A percentile compares a stretch with the other conserved stretches of the same genome.
phyloP scores from a whole-genome alignment of 2,329 filamentous ascomycete species.

The Trichoderma arundinaceum region DNA sequence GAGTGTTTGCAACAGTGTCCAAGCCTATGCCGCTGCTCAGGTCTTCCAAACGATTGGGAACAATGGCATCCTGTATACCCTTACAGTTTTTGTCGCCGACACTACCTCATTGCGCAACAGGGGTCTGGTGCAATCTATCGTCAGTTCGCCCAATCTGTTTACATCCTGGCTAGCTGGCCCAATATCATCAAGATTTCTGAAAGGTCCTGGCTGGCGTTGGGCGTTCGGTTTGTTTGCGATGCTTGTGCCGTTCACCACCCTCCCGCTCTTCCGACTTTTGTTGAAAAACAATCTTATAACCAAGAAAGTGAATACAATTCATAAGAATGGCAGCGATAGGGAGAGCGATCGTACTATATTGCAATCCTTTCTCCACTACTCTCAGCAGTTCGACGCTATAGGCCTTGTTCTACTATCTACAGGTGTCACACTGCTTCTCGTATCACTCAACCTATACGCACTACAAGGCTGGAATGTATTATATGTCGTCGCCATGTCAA shows the following conservation, averaged over 20 bases:
- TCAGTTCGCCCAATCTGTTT: constrained; percentile 69
- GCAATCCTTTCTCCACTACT: constrained; percentile 56
- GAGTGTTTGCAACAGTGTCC: constrained; percentile 64
- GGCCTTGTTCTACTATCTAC: constrained; percentile 66
- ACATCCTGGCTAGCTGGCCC: constrained; percentile 67
- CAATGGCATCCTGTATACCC: constrained; percentile 51
- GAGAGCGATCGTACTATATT: constrained; percentile 51
- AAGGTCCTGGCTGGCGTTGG: constrained; percentile 67
- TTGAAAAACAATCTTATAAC: constrained; percentile 61
- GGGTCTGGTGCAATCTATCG: constrained; percentile 67
- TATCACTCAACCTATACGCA: constrained; percentile 60
- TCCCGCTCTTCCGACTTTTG: constrained; percentile 54
- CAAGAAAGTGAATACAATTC: constrained; percentile 62
- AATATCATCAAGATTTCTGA: constrained; percentile 58
- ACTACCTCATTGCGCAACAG: constrained; percentile 70
- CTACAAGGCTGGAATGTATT: constrained; percentile 48
- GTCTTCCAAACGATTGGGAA: constrained; percentile 70
- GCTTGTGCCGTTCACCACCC: constrained; percentile 62
- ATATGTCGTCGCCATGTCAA: constrained; percentile 50
- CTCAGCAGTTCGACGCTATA: constrained; percentile 66
- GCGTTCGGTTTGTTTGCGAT: constrained; percentile 70
- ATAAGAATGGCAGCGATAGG: constrained; percentile 52
- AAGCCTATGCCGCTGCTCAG: constrained; percentile 66
- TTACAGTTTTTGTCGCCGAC: constrained; percentile 68
- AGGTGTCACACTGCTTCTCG: constrained; percentile 68